phyloP scores from a whole-genome alignment of 2,329 filamentous ascomycete genomes.

The Colletotrichum sp. region DNA sequence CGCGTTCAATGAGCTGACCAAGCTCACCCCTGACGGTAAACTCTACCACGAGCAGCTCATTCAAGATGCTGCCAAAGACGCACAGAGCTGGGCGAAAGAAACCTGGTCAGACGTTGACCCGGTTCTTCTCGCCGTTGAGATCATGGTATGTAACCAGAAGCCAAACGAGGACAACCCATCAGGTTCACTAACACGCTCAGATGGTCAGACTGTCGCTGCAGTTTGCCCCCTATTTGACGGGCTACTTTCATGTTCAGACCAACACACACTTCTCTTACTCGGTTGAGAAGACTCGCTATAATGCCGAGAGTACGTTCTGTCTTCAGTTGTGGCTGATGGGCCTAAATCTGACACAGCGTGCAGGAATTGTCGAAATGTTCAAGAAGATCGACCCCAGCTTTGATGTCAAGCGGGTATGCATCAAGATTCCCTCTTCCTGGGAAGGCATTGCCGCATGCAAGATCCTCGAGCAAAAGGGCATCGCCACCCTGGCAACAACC shows the following conservation, averaged over 20 bases:
- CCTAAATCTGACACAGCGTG: background rate
- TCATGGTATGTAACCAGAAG: slow-evolving; percentile 46
- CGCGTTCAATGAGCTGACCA: slow-evolving; percentile 35
- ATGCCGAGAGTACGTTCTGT: slow-evolving; percentile 51
- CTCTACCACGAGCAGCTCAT: slow-evolving; percentile 34
- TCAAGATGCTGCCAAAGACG: slow-evolving; percentile 29
- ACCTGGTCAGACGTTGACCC: slow-evolving; percentile 28
- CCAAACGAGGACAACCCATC: background rate
- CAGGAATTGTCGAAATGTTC: slow-evolving; percentile 58
- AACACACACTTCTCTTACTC: slow-evolving; percentile 63
- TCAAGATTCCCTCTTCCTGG: slow-evolving; percentile 69
- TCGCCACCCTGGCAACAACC: slow-evolving; percentile 67
- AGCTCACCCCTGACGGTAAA: slow-evolving; percentile 22
- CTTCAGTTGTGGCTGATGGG: background rate
- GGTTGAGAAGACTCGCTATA: slow-evolving; percentile 50
- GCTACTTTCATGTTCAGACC: slow-evolving; percentile 63
- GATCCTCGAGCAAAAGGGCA: slow-evolving; percentile 54
- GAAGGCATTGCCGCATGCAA: slow-evolving; percentile 67
- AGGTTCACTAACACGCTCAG: slow-evolving; percentile 34
- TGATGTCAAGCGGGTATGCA: slow-evolving; percentile 57
- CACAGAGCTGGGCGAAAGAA: slow-evolving; percentile 20
- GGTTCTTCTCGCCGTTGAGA: slow-evolving; percentile 59
- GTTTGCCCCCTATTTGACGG: slow-evolving; percentile 55
- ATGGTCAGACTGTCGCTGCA: slow-evolving; percentile 60
- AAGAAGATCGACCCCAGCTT: slow-evolving; percentile 46